phyloP scores from a whole-genome alignment of 331 rosid species.

The Erythrophleum ivorense region DNA sequence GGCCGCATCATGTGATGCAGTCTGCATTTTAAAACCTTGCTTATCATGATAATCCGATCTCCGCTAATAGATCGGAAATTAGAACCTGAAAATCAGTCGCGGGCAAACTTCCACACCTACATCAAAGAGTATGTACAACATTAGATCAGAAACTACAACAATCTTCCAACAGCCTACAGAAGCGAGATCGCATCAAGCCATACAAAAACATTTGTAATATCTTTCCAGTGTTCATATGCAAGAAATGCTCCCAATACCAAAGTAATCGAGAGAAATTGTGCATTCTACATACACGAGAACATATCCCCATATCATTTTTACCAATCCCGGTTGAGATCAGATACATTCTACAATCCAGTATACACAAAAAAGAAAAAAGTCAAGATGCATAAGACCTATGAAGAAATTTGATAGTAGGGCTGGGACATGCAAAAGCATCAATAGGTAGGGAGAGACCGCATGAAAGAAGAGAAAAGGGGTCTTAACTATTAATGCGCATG shows the following conservation, averaged over 20 bases:
- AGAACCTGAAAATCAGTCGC: conserved; percentile 37
- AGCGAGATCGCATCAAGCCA: conserved; percentile 47
- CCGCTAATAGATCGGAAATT: conserved; percentile 30
- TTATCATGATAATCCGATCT: conserved; percentile 26
- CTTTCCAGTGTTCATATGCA: conserved; percentile 47
- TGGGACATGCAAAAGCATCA: conserved; percentile 3
- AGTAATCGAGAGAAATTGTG: conserved; percentile 39
- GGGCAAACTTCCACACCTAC: conserved; percentile 42
- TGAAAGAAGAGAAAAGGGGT: neutral
- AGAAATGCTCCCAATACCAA: conserved; percentile 47
- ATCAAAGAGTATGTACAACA: conserved; percentile 40
- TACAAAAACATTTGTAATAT: conserved; percentile 45
- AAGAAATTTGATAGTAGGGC: conserved; percentile 16
- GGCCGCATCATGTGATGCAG: too few species aligned
- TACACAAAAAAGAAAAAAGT: neutral
- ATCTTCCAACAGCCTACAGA: conserved; percentile 37
- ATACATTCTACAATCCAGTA: conserved; percentile 41
- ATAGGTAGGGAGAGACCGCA: neutral
- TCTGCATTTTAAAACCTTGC: too few species aligned
- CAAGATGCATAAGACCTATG: conserved; percentile 20
- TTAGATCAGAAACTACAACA: conserved; percentile 32
- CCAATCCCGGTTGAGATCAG: conserved; percentile 43
- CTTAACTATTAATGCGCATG: conserved; percentile 4
- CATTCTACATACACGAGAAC: conserved; percentile 32
- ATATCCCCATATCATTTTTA: conserved; percentile 40